Evolutionary conservation across 1,284 basidiomycete genomes (phyloP), one percentile per base, ranked within the genome.

Genomic region (Tremellales sp.): DNA sequence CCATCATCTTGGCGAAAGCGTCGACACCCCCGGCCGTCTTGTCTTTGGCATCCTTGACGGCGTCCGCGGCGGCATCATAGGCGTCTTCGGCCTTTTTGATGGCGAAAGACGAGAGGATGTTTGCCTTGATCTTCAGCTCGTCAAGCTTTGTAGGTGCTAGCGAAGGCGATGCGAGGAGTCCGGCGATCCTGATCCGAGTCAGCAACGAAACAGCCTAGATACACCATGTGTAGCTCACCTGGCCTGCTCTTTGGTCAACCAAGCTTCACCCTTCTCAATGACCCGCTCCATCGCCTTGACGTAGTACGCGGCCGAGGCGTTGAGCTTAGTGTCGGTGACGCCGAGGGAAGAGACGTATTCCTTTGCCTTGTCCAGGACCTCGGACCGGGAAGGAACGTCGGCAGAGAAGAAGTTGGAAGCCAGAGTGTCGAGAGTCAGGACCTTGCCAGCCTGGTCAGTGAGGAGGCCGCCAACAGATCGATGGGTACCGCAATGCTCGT

Each of bases 201-300:
- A 31, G 29, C 8, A 21, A 41, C 43, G 35, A 13, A 36, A 37
- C 48, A 21, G 10, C 24, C 24, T 1, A 4, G 22, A 19, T 7
- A 1, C 13, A 11, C 5, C 11, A 40, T 22, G 13, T 33, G 41
- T n/a, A 24, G 68, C 84, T 64, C 62, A 91, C 85, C 94, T 82
- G 64, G 82, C 83, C 40, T 82, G 76, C 77, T 98, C 94, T 78
- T 92, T 94, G 69, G 82, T 79, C 48, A 97, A 67, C 77, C 94
- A 97, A 26, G 75, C 81, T 60, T 86, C 84, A 29, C 83, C 80
- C 45, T 83, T 82, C 50, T 80, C 83, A 26, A 82, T 75, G 17
- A 92, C 78, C 76, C 94, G 92, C 75, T 91, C 85, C 87, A 97
- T 92, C 40, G 93, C 85, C 59, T 84, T 84, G 55, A 93, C 57